These are phyloP conservation scores for Hypoxylon sp. DNA, from an alignment of 2,329 filamentous ascomycete genomes.

Conservation along the genomic window DNA sequence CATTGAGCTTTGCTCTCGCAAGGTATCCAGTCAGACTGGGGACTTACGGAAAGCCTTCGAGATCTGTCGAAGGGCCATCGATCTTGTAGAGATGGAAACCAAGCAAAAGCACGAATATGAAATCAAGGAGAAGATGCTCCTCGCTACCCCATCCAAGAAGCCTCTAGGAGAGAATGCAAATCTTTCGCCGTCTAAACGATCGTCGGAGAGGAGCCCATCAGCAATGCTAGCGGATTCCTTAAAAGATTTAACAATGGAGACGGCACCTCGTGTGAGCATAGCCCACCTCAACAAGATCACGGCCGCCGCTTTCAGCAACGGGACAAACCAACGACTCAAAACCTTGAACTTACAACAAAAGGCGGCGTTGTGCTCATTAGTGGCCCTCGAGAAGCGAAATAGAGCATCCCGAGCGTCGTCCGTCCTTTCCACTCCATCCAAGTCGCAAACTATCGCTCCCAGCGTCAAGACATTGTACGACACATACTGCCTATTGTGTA, in stretches of 20 bases:
- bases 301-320: slow-evolving; percentile 89
- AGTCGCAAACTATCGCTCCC: slow-evolving; percentile 74
- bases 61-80: slow-evolving; percentile 89
- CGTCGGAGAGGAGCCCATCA: slow-evolving; percentile 60
- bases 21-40: slow-evolving; percentile 93
- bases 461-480: slow-evolving; percentile 88
- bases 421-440: slow-evolving; percentile 70
- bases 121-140: slow-evolving; percentile 68
- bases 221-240: slow-evolving; percentile 69
- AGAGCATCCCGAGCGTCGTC: slow-evolving; percentile 64
- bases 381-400: slow-evolving; percentile 86
- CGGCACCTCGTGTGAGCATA: slow-evolving; percentile 89
- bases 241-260: slow-evolving; percentile 77
- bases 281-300: slow-evolving; percentile 93
- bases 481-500: slow-evolving; percentile 86
- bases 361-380: slow-evolving; percentile 89
- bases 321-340: slow-evolving; percentile 85
- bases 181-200: slow-evolving; percentile 64
- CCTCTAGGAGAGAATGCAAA: slow-evolving; percentile 88
- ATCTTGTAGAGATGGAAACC: slow-evolving; percentile 89
- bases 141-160: slow-evolving; percentile 78
- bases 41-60: slow-evolving; percentile 97
- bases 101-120: slow-evolving; percentile 78
- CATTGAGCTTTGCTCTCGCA: slow-evolving; percentile 93
- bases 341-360: slow-evolving; percentile 96